Conservation (phyloP, 495 filamentous ascomycete genomes). For the Jackrogersella minutella region DNA sequence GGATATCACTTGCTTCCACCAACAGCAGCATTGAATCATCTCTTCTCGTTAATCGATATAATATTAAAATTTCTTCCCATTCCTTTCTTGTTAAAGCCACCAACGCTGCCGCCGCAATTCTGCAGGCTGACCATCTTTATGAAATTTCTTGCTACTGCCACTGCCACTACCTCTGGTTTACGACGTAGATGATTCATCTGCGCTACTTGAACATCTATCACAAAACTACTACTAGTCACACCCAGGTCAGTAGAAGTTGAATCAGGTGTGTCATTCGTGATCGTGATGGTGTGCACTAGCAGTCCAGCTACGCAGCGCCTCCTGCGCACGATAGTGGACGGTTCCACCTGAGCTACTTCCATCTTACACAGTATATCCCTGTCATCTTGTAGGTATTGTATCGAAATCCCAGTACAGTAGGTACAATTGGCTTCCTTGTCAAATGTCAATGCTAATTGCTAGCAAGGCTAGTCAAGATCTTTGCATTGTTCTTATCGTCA, state of each 20-base stretch:
- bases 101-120: background rate
- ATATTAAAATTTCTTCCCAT: background rate
- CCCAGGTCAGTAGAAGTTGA: conserved; percentile 13
- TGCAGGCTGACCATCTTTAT: conserved; percentile 5
- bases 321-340: conserved; percentile 10
- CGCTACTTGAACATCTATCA: background rate
- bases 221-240: background rate
- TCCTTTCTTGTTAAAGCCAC: background rate
- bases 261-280: conserved; percentile 33
- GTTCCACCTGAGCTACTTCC: conserved; percentile 32
- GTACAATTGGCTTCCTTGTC: conserved; percentile 13
- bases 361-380: too few species aligned
- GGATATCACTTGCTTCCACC: background rate
- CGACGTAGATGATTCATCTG: background rate
- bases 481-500: conserved; percentile 22
- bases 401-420: conserved; percentile 6
- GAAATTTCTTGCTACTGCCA: too few species aligned
- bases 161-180: conserved; percentile 3
- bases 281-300: conserved; percentile 37
- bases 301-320: conserved; percentile 12
- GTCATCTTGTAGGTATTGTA: conserved; percentile 7
- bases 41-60: background rate
- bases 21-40: conserved; percentile 1
- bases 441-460: conserved; percentile 29
- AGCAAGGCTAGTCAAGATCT: conserved; percentile 27